phyloP scores from a whole-genome alignment of 164 flowering plant genomes.

The Paratinospora sagittata region DNA sequence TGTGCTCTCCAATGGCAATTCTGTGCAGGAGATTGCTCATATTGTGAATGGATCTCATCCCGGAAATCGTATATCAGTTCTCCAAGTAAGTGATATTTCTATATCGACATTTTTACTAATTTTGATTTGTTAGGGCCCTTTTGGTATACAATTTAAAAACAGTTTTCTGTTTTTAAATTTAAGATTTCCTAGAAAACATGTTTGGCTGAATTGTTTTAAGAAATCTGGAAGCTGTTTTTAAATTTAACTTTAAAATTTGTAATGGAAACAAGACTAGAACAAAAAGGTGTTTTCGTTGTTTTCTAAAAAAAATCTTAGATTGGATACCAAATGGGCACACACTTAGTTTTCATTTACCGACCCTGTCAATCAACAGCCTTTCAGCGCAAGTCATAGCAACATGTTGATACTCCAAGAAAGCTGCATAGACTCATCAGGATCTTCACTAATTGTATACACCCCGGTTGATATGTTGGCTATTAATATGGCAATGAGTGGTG shows the following conservation, averaged over 20 bases:
- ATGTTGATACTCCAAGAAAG: constrained; percentile 88
- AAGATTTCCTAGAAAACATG: no score
- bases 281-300: no score
- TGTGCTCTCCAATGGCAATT: constrained; percentile 56
- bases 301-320: no score
- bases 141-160: no score
- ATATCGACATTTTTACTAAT: not conserved
- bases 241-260: no score
- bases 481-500: constrained; percentile 77
- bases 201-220: no score
- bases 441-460: constrained; percentile 53
- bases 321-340: no score
- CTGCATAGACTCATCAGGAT: constrained; percentile 67
- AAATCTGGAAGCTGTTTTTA: no score
- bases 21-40: constrained; percentile 56
- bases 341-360: not conserved
- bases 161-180: no score
- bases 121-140: no score
- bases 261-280: no score
- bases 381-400: constrained; percentile 62
- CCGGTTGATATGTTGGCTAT: constrained; percentile 66
- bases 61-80: constrained; percentile 46
- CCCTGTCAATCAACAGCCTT: constrained; percentile 32
- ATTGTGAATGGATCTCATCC: constrained; percentile 54
- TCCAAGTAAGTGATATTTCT: constrained; percentile 22